These are phyloP conservation scores for Arabis hirsuta DNA, from an alignment of 345 rosid genomes.

Conservation along the genomic window DNA sequence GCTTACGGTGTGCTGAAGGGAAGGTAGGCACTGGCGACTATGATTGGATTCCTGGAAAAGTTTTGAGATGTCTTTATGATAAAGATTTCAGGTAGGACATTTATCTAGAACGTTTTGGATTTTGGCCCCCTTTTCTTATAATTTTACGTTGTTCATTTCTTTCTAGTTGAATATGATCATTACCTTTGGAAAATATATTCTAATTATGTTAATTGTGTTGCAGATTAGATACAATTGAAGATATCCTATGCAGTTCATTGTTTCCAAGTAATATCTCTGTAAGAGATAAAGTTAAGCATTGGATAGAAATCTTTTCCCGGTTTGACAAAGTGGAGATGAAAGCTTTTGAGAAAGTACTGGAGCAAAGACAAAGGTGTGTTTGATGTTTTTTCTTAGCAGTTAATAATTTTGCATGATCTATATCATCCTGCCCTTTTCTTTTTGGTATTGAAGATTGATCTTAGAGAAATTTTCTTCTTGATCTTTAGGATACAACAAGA, in stretches of 20 bases:
- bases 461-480: slow-evolving; percentile 50
- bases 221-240: slow-evolving; percentile 94
- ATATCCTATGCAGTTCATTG: slow-evolving; percentile 64
- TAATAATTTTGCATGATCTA: slow-evolving; percentile 27
- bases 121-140: slow-evolving; percentile 14
- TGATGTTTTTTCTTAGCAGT: slow-evolving; percentile 37
- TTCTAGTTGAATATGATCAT: slow-evolving; percentile 11
- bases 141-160: not conserved
- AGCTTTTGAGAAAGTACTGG: slow-evolving; percentile 89
- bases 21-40: slow-evolving; percentile 54
- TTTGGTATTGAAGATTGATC: slow-evolving; percentile 49
- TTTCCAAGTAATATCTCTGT: slow-evolving; percentile 70
- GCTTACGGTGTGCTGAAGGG: slow-evolving; percentile 56
- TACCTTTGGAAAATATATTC: not conserved
- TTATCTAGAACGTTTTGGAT: not conserved
- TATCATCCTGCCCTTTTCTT: slow-evolving; percentile 25
- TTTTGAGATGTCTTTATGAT: slow-evolving; percentile 91
- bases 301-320: slow-evolving; percentile 79
- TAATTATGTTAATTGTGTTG: slow-evolving; percentile 41
- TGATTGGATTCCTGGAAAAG: slow-evolving; percentile 98
- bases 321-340: slow-evolving; percentile 87
- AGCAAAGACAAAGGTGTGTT: slow-evolving; percentile 89
- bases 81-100: slow-evolving; percentile 82
- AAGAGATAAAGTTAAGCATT: slow-evolving; percentile 66
- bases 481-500: slow-evolving; percentile 93